Percentiles rank a stretch among this genome's conserved stretches.
These are phyloP conservation scores for Naematelia aurantialba DNA, from an alignment of 768 basidiomycete genomes.

Conservation along the genomic window DNA sequence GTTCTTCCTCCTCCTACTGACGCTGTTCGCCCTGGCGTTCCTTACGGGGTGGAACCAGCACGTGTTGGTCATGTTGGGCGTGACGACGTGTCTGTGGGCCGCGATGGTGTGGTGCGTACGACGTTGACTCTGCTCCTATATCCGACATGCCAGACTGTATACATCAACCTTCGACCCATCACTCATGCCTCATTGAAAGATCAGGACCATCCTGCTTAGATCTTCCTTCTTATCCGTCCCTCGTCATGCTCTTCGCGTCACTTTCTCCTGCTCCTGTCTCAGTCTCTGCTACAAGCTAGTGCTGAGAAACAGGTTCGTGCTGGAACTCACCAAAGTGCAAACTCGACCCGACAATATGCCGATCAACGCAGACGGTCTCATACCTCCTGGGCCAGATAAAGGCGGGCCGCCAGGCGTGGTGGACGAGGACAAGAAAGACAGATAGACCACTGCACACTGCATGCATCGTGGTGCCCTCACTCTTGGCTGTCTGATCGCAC, in stretches of 20 bases:
- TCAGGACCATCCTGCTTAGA: too few relatives aligned
- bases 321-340: conserved; percentile 42
- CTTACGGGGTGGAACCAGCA: conserved; percentile 45
- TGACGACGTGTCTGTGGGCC: conserved; percentile 37
- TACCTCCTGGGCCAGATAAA: not conserved
- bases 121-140: not conserved
- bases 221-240: too few relatives aligned
- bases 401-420: not conserved
- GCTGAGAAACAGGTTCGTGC: conserved; percentile 45
- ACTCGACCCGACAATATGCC: conserved; percentile 41
- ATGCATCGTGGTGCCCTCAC: too few relatives aligned
- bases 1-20: conserved; percentile 44
- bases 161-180: not conserved
- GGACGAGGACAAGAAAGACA: conserved; percentile 29
- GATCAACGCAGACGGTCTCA: not conserved
- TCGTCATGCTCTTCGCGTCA: too few relatives aligned
- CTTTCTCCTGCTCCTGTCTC: too few relatives aligned
- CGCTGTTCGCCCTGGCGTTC: conserved; percentile 41
- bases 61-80: conserved; percentile 39
- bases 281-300: too few relatives aligned
- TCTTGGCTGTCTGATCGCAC: too few relatives aligned
- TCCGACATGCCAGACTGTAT: too few relatives aligned
- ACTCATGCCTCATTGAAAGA: too few relatives aligned
- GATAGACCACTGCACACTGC: conserved; percentile 10
- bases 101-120: conserved; percentile 46